Evolutionary conservation across 768 basidiomycete genomes (phyloP).

Genomic region (Boletus insuetus): DNA sequence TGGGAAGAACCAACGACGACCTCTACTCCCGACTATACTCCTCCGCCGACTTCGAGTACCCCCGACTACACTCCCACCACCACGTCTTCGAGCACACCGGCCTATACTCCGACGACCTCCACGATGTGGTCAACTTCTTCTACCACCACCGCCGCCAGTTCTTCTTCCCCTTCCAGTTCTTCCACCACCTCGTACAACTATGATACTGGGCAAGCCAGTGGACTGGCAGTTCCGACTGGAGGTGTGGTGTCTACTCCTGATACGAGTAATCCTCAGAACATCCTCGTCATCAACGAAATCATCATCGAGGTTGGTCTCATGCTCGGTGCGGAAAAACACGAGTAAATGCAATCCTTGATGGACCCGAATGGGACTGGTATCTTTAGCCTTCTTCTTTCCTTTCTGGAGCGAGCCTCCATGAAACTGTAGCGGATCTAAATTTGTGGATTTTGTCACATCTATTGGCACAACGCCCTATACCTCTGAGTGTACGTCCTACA

Average conservation of each 20-base stretch:
- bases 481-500: constrained; percentile 6
- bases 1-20: constrained; percentile 23
- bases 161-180: constrained; percentile 15
- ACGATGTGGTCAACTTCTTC: constrained; percentile 22
- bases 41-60: constrained; percentile 14
- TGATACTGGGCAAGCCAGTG: constrained; percentile 22
- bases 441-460: background rate
- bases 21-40: constrained; percentile 21
- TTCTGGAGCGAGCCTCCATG: constrained; percentile 3
- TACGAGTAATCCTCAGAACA: constrained; percentile 31
- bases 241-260: constrained; percentile 31
- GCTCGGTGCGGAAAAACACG: constrained; percentile 6
- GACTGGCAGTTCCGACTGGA: constrained; percentile 25
- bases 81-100: constrained; percentile 22
- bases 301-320: constrained; percentile 33
- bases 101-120: constrained; percentile 22
- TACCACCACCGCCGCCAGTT: too few species aligned
- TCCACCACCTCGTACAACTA: constrained; percentile 16
- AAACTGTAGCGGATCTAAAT: background rate
- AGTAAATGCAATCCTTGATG: background rate
- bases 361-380: background rate
- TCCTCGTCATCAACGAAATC: constrained; percentile 34
- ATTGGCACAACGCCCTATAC: constrained; percentile 24
- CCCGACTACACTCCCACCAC: constrained; percentile 18
- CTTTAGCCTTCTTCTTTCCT: background rate